These are phyloP conservation scores for Colletotrichum eleusines DNA, from an alignment of 2,329 filamentous ascomycete genomes.

Conservation along the genomic window DNA sequence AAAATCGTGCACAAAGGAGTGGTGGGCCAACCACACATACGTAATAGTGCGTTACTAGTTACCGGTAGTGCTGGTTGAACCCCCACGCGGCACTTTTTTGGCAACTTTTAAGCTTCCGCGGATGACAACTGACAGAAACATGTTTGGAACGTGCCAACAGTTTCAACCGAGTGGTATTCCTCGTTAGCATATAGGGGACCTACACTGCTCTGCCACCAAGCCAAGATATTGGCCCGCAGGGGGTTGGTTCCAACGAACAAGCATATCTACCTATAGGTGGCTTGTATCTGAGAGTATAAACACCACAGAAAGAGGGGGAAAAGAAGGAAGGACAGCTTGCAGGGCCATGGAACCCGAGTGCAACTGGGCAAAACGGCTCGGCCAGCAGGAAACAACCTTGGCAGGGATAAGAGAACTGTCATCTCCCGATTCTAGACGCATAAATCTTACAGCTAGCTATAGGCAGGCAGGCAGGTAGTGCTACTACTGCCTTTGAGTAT, in stretches of 20 bases:
- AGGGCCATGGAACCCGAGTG: neutral
- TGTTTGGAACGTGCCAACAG: neutral
- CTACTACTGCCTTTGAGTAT: too few species aligned
- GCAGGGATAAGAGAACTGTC: neutral
- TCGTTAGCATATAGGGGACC: neutral
- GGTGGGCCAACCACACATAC: too few species aligned
- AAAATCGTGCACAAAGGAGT: too few species aligned
- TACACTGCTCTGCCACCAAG: neutral
- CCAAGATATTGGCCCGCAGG: neutral
- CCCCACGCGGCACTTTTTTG: too few species aligned
- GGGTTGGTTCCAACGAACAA: too few species aligned
- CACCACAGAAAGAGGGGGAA: neutral
- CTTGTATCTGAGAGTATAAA: neutral
- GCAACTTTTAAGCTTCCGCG: neutral
- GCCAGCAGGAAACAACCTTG: neutral
- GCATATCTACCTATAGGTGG: neutral
- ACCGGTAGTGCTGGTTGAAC: neutral
- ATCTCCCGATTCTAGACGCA: neutral
- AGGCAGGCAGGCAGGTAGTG: too few species aligned
- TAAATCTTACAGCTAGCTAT: neutral
- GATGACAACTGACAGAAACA: neutral
- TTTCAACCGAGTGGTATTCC: neutral
- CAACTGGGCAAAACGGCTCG: neutral
- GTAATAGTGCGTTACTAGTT: too few species aligned
- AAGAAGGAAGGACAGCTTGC: neutral